These are phyloP conservation scores for Ephemerocybe angulata DNA, from an alignment of 768 basidiomycete genomes.

Conservation along the genomic window DNA sequence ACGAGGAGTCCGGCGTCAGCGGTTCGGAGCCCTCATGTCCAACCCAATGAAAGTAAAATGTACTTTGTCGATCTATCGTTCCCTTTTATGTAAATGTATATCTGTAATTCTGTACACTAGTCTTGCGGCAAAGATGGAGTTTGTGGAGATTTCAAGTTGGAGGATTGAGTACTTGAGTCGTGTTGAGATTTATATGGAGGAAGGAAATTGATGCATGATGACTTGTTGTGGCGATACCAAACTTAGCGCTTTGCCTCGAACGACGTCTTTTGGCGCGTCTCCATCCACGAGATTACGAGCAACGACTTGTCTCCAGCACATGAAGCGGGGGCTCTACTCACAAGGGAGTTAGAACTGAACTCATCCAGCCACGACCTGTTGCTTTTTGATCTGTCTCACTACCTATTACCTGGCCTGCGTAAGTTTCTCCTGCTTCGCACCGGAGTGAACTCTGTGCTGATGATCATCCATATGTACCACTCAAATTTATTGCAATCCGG, in stretches of 20 bases:
- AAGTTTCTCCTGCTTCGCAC: constrained; percentile 6
- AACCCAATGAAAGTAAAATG: not conserved
- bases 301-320: not conserved
- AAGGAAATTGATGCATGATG: not conserved
- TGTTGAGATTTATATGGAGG: too few relatives aligned
- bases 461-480: constrained; percentile 1
- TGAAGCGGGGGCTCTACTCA: not conserved
- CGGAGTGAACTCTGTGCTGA: not conserved
- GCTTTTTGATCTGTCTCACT: not conserved
- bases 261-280: constrained; percentile 3
- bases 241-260: constrained; percentile 1
- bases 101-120: not conserved
- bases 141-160: too few relatives aligned
- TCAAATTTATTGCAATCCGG: not conserved
- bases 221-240: constrained; percentile 3
- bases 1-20: not conserved
- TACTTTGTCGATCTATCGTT: not conserved
- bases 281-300: not conserved
- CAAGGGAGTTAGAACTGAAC: not conserved
- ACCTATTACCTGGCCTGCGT: not conserved
- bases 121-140: not conserved
- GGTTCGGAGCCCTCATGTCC: not conserved
- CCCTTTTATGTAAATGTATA: not conserved
- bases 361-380: not conserved
- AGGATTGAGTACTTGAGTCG: not conserved